A percentile compares a stretch with the other conserved stretches of the same genome.
phyloP scores from a whole-genome alignment of 140 eudicot genomes.

The Senecio squalidus region DNA sequence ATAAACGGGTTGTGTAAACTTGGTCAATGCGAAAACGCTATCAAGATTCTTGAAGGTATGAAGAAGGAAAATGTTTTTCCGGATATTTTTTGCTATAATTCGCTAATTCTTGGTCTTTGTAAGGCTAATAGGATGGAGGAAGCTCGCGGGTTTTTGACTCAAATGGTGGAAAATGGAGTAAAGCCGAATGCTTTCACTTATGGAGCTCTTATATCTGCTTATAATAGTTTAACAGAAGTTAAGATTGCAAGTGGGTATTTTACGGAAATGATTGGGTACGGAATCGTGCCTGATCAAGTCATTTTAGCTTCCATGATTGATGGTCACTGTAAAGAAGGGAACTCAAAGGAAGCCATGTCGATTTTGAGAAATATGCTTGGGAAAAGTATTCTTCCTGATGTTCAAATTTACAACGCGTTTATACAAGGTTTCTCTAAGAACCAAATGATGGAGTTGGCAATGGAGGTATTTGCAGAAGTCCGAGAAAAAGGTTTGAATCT shows the following conservation, averaged over 20 bases:
- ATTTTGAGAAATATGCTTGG: slow-evolving; percentile 40
- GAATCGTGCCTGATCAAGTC: slow-evolving; percentile 51
- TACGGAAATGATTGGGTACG: slow-evolving; percentile 48
- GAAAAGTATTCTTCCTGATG: slow-evolving; percentile 35
- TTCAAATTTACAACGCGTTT: slow-evolving; percentile 44
- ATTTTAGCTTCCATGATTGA: slow-evolving; percentile 45
- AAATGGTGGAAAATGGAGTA: slow-evolving; percentile 41
- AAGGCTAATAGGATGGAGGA: slow-evolving; percentile 33
- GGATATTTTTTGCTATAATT: slow-evolving; percentile 32
- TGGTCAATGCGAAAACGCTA: slow-evolving; percentile 27
- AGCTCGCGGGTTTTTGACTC: slow-evolving; percentile 23
- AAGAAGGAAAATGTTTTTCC: slow-evolving; percentile 27
- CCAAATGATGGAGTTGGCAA: slow-evolving; percentile 52
- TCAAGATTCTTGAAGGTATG: slow-evolving; percentile 29
- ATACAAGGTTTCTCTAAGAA: slow-evolving; percentile 48
- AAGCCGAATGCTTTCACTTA: slow-evolving; percentile 37
- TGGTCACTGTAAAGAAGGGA: slow-evolving; percentile 53
- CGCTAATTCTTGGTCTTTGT: slow-evolving; percentile 35
- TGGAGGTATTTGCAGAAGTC: slow-evolving; percentile 33
- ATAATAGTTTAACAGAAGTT: slow-evolving; percentile 30
- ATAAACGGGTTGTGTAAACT: slow-evolving; percentile 35
- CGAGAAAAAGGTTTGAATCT: slow-evolving; percentile 40
- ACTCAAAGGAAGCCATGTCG: slow-evolving; percentile 35
- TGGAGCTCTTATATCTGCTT: slow-evolving; percentile 41
- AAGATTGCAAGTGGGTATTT: slow-evolving; percentile 32